Evolutionary conservation across 1,139 yeast genomes (phyloP).

Genomic region (Candida mesenterica): DNA sequence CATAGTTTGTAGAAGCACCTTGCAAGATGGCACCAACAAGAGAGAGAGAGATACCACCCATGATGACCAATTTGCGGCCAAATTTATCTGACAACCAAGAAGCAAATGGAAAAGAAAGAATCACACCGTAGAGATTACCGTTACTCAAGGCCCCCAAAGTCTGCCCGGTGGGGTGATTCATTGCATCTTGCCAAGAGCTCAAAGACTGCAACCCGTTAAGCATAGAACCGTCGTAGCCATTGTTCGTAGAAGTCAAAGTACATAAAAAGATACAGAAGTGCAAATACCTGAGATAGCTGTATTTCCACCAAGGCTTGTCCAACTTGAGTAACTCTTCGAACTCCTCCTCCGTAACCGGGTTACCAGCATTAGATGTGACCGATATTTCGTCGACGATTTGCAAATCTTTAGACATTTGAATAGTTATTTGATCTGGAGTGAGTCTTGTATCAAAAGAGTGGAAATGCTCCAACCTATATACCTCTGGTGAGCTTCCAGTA

Average conservation of each 20-base stretch:
- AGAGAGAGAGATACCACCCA: conserved; percentile 13
- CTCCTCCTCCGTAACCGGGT: conserved; percentile 1
- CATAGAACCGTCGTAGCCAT: conserved; percentile 23
- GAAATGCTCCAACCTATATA: neutral
- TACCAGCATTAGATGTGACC: neutral
- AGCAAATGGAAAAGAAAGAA: conserved; percentile 27
- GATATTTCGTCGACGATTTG: neutral
- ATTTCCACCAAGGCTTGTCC: conserved; percentile 15
- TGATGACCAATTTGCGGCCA: conserved; percentile 39
- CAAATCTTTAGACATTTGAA: conserved; percentile 1
- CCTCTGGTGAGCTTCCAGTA: too few species aligned
- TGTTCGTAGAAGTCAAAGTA: conserved; percentile 22
- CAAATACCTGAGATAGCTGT: conserved; percentile 10
- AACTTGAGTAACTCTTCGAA: conserved; percentile 10
- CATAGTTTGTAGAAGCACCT: conserved; percentile 35
- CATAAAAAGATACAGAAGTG: conserved; percentile 16
- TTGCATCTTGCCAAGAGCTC: conserved; percentile 15
- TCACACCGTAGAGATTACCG: conserved; percentile 23
- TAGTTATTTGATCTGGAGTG: too few species aligned
- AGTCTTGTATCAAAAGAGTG: too few species aligned
- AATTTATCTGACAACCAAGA: conserved; percentile 37
- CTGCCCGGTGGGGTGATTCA: conserved; percentile 20
- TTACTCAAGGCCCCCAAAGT: conserved; percentile 21
- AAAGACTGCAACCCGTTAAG: conserved; percentile 23
- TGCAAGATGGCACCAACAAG: conserved; percentile 30